Conservation (phyloP, 1,139 yeast genomes). For the Pichia cactophila region DNA sequence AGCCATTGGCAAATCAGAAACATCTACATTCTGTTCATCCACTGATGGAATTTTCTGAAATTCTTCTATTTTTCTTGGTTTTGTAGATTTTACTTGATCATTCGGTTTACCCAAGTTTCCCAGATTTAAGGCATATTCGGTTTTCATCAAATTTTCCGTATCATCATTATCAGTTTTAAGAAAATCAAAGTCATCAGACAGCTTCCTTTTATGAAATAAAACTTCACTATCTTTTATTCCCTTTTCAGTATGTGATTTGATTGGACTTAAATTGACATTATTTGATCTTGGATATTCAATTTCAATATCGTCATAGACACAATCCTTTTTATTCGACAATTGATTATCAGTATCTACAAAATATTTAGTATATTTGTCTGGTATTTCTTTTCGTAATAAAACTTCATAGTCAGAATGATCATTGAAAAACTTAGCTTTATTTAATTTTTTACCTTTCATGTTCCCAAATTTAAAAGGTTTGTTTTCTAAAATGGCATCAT, state of each 20-base stretch:
- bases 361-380: constrained; percentile 21
- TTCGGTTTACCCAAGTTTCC: constrained; percentile 2
- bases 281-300: constrained; percentile 18
- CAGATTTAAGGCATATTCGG: constrained; percentile 4
- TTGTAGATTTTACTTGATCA: neutral
- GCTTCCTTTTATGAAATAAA: constrained; percentile 8
- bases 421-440: constrained; percentile 17
- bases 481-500: constrained; percentile 20
- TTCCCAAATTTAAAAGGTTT: constrained; percentile 25
- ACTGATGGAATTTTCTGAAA: neutral
- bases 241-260: constrained; percentile 14
- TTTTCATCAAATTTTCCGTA: neutral
- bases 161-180: neutral
- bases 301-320: constrained; percentile 3
- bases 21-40: constrained; percentile 7
- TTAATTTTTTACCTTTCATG: constrained; percentile 22
- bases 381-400: constrained; percentile 22
- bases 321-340: neutral
- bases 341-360: constrained; percentile 12
- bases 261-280: constrained; percentile 21
- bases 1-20: constrained; percentile 15
- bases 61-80: neutral
- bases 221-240: constrained; percentile 24
- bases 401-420: constrained; percentile 25
- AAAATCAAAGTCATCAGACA: neutral